A percentile compares a stretch with the other conserved stretches of the same genome.
These are phyloP conservation scores for Colletotrichum neosansevieriae DNA, from an alignment of 2,329 filamentous ascomycete species.

Conservation along the genomic window DNA sequence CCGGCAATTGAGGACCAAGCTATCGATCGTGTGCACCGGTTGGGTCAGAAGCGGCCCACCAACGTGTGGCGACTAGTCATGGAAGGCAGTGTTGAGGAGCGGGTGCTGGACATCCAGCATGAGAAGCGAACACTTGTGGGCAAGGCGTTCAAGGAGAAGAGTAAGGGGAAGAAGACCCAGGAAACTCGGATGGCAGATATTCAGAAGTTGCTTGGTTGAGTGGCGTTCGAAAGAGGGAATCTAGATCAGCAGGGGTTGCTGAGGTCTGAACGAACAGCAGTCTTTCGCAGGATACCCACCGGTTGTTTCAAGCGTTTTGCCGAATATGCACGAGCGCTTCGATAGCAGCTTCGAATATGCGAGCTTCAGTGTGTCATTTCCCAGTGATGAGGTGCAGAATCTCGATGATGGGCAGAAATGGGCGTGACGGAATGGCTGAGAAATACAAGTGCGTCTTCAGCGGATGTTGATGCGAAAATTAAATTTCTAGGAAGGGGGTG, in stretches of 20 bases:
- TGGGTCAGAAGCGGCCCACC: slow-evolving; percentile 84
- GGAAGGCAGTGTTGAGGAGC: slow-evolving; percentile 83
- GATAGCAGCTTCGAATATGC: not conserved
- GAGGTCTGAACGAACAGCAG: too few relatives aligned
- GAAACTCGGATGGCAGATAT: slow-evolving; percentile 70
- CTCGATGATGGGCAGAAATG: too few relatives aligned
- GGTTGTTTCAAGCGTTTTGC: too few relatives aligned
- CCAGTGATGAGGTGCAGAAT: too few relatives aligned
- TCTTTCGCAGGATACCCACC: too few relatives aligned
- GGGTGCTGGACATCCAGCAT: slow-evolving; percentile 81
- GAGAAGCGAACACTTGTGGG: slow-evolving; percentile 83
- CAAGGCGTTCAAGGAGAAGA: slow-evolving; percentile 83
- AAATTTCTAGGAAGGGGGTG: too few relatives aligned
- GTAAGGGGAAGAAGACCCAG: slow-evolving; percentile 65
- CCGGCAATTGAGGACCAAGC: slow-evolving; percentile 94
- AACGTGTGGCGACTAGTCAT: slow-evolving; percentile 86
- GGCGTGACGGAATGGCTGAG: too few relatives aligned
- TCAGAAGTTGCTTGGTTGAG: slow-evolving; percentile 58
- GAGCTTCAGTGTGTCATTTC: too few relatives aligned
- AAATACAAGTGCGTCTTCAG: too few relatives aligned
- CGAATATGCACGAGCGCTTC: too few relatives aligned
- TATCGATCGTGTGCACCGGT: slow-evolving; percentile 85
- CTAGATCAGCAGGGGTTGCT: too few relatives aligned
- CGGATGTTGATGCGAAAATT: too few relatives aligned
- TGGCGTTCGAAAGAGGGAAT: not conserved